Evolutionary conservation across 139 green algal species (phyloP).

Genomic region (Closterium sp.): DNA sequence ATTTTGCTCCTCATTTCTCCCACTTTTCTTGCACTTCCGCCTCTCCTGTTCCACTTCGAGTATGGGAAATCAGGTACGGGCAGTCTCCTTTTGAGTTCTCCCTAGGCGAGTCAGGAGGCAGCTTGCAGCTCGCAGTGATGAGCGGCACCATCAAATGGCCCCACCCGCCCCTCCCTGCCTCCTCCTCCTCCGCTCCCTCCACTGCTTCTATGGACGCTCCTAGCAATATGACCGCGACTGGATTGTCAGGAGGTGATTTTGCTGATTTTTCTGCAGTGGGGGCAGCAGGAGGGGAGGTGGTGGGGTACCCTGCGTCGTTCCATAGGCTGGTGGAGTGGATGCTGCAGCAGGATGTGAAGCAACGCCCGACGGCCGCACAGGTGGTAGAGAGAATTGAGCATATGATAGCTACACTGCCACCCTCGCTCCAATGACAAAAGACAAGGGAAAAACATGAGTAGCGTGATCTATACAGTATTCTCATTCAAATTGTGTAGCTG

Average conservation of each 20-base stretch:
- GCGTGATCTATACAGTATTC: too few relatives aligned
- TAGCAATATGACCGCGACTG: neutral
- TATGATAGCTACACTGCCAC: conserved; percentile 38
- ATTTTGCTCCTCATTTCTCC: too few relatives aligned
- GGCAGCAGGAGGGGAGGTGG: neutral
- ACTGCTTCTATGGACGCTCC: neutral
- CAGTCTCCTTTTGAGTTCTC: conserved; percentile 71
- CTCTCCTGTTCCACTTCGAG: neutral
- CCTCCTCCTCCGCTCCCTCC: neutral
- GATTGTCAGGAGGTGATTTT: neutral
- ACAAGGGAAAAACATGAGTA: too few relatives aligned
- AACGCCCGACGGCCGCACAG: conserved; percentile 23
- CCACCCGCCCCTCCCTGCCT: neutral
- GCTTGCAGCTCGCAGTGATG: conserved; percentile 76
- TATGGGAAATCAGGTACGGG: conserved; percentile 19
- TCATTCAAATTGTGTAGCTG: too few relatives aligned
- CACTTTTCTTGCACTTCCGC: too few relatives aligned
- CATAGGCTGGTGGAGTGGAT: conserved; percentile 49
- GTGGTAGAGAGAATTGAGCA: conserved; percentile 17
- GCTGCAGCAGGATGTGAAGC: conserved; percentile 2
- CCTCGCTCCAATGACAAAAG: neutral
- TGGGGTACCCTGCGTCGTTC: conserved; percentile 30
- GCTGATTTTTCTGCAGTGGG: neutral
- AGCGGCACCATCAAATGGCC: conserved; percentile 54
- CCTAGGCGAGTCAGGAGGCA: conserved; percentile 71